phyloP scores from a whole-genome alignment of 257 asterid genomes.

The Capsicum baccatum region DNA sequence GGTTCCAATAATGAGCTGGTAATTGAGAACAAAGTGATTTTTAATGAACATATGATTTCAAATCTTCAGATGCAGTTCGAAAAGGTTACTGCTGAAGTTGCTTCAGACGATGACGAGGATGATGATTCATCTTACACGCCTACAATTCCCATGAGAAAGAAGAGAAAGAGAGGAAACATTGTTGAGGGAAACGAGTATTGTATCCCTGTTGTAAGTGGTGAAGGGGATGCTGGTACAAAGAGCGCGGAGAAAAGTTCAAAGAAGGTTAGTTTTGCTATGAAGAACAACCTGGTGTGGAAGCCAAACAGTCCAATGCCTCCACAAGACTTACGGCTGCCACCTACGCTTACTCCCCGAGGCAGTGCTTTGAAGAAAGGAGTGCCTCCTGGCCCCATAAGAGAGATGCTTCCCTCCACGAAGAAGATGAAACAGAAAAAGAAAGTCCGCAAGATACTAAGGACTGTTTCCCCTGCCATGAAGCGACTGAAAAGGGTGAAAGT shows the following conservation, averaged over 20 bases:
- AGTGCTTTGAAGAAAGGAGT: slow-evolving; percentile 98
- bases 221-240: slow-evolving; percentile 49
- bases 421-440: slow-evolving; percentile 66
- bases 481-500: slow-evolving; percentile 32
- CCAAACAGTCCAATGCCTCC: slow-evolving; percentile 95
- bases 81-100: slow-evolving; percentile 75
- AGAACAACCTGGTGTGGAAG: slow-evolving; percentile 90
- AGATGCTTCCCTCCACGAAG: slow-evolving; percentile 53
- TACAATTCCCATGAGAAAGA: slow-evolving; percentile 44
- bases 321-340: slow-evolving; percentile 84
- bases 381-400: slow-evolving; percentile 85
- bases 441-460: slow-evolving; percentile 40
- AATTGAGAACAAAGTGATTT: slow-evolving; percentile 38
- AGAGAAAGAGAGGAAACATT: slow-evolving; percentile 61
- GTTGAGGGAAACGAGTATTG: slow-evolving; percentile 35
- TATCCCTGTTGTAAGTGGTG: slow-evolving; percentile 30
- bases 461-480: slow-evolving; percentile 42
- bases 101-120: slow-evolving; percentile 43
- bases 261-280: slow-evolving; percentile 88
- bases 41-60: slow-evolving; percentile 63
- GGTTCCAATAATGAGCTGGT: slow-evolving; percentile 39
- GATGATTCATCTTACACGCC: slow-evolving; percentile 44
- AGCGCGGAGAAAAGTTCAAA: slow-evolving; percentile 70
- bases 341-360: slow-evolving; percentile 90
- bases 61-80: slow-evolving; percentile 91